Base-by-base conservation (phyloP, 1,139 yeast genomes). In the Pichia sp. region DNA sequence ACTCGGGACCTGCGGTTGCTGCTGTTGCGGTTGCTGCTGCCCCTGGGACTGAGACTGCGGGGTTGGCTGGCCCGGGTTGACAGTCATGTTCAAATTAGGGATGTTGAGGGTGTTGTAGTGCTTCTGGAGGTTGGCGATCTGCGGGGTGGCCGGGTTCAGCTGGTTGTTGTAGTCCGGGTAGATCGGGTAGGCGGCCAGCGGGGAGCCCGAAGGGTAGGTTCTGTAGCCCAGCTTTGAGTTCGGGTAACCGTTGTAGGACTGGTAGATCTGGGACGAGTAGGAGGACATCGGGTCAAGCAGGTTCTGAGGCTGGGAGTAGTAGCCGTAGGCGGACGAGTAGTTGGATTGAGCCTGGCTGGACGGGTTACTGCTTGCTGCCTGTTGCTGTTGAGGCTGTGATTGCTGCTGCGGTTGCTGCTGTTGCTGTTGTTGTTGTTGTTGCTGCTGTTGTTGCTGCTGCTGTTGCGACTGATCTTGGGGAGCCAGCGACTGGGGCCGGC, bases 381-480 rank as follows among this genome's bases (percentile, higher is more conserved):
- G 55, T 48, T 58, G 64, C 8, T 46, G 51, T 13, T 45, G 52
- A 13, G 41, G 50, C 13, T 50, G 55, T 45, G 52, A 51, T 36
- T 57, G 62, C 44, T 57, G 61, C 40, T 60, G 61, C 40, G 50
- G 51, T 40, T 51, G 59, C 30, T 31, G 44, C 13, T 41, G 23
- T 30, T 31, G 49, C 19, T 8, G 48, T 13, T 36, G 43, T 11
- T 26, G 29, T 30, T 41, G 46, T 42, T 23, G 46, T 15, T 42
- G 46, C 2, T 4, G 38, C 34, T 41, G 51, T 4, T 8, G 13
- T 42, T 40, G 51, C 7, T 38, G 13, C 13, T 38, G 54, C 36
- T 31, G 51, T 36, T 49, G 55, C 15, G 49, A 31, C n/a, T 47
- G 34, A 15, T 36, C 40, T 15, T 36, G 40, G 15, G 40, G 40